phyloP scores from a whole-genome alignment of 805 yeast genomes.

The Candida suzukii region DNA sequence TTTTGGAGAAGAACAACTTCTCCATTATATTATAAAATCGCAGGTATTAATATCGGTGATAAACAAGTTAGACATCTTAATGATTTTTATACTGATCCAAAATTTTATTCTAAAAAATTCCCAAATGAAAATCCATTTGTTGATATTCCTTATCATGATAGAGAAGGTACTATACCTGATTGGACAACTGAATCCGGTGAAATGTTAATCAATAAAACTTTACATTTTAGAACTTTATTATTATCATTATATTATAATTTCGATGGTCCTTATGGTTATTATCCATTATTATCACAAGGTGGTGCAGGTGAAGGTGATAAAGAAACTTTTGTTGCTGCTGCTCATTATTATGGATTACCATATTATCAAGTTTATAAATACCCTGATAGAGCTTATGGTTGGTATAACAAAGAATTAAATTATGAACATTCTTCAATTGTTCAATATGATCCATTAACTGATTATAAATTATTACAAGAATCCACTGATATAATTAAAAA shows the following conservation, averaged over 20 bases:
- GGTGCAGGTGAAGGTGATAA: slow-evolving; percentile 73
- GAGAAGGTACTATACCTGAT: slow-evolving; percentile 63
- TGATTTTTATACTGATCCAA: slow-evolving; percentile 25
- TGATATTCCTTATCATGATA: slow-evolving; percentile 49
- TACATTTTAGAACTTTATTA: slow-evolving; percentile 51
- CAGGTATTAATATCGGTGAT: slow-evolving; percentile 42
- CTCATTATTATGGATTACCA: slow-evolving; percentile 39
- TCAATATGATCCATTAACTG: slow-evolving; percentile 27
- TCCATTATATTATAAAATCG: slow-evolving; percentile 65
- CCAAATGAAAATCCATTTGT: slow-evolving; percentile 22
- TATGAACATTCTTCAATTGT: slow-evolving; percentile 28
- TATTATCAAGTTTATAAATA: slow-evolving; percentile 48
- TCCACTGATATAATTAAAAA: slow-evolving; percentile 13
- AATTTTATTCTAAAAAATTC: slow-evolving; percentile 26
- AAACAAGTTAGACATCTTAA: slow-evolving; percentile 23
- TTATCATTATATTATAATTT: slow-evolving; percentile 60
- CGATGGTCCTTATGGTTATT: slow-evolving; percentile 54
- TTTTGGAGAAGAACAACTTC: slow-evolving; percentile 82
- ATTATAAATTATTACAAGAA: slow-evolving; percentile 20
- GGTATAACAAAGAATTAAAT: slow-evolving; percentile 23
- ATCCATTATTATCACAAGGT: slow-evolving; percentile 54
- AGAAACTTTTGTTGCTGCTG: slow-evolving; percentile 70
- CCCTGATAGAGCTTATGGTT: slow-evolving; percentile 26
- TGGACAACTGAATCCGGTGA: slow-evolving; percentile 69
- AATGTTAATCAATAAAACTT: slow-evolving; percentile 46